Evolutionary conservation across 2,329 filamentous ascomycete genomes (phyloP), one percentile per base, ranked within the genome.

Genomic region (Balansia obtecta): DNA sequence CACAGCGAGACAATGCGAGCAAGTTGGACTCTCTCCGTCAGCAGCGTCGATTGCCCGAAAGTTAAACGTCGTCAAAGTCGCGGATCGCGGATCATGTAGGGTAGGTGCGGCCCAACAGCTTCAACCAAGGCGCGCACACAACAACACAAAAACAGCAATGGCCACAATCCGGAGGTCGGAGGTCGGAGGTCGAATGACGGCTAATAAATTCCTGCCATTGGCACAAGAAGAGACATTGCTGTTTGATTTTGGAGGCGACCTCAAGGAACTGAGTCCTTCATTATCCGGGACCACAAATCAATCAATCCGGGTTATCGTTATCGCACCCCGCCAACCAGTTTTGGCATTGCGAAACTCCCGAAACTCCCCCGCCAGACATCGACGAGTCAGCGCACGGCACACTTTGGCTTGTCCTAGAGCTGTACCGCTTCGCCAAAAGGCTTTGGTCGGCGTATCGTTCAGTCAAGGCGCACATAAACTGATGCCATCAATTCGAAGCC

Each of bases 281-380:
- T 27, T 46, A 46, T 18, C 38, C n/a, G 22, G 10, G n/a, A 37
- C 37, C 46, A 45, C 50, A 42, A 22, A 43, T 42, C 30, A 22
- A 43, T 42, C 30, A 41, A 27, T 22, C 55, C 63, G 63, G 62
- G 63, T 67, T 67, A 67, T 67, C 64, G 61, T 67, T 68, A 67
- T 68, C 64, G 64, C 65, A 62, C 56, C 60, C 63, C 64, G 62
- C 61, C 54, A 60, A 51, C 55, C 53, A 53, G 55, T 49, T 54
- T 54, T 53, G 53, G 52, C 38, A 34, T 38, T 37, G 13, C n/a
- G 42, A 48, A 55, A n/a, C n/a, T n/a, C n/a, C n/a, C n/a, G n/a
- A n/a, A 22, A 33, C 34, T 40, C n/a, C 48, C 41, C 50, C 50
- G 48, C 50, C 45, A 48, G 53, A 33, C 46, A 48, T 49, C 51